These are phyloP conservation scores for Trichoderma gamsii DNA, from an alignment of 495 filamentous ascomycete species.

Conservation along the genomic window DNA sequence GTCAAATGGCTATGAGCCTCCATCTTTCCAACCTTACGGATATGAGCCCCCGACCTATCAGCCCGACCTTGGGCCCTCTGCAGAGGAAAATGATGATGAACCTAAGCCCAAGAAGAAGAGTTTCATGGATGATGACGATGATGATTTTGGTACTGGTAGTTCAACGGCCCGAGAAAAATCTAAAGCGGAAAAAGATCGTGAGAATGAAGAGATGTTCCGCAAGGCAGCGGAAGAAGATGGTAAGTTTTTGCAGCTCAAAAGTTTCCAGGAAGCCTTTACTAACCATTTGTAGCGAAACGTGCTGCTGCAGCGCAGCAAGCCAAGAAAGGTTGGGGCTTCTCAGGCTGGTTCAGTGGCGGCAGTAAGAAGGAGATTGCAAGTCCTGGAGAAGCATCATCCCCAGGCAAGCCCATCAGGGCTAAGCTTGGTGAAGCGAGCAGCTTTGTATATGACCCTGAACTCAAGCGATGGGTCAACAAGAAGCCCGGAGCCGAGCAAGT, in stretches of 20 bases:
- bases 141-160: constrained; percentile 42
- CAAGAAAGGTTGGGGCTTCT: constrained; percentile 79
- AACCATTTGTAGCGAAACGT: constrained; percentile 35
- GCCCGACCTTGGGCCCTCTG: constrained; percentile 40
- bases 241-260: constrained; percentile 27
- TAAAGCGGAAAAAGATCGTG: constrained; percentile 53
- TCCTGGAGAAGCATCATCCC: constrained; percentile 26
- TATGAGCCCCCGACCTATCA: constrained; percentile 54
- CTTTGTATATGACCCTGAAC: constrained; percentile 88
- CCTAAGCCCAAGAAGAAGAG: constrained; percentile 63
- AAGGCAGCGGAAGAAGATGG: constrained; percentile 83
- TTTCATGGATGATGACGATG: constrained; percentile 75
- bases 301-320: constrained; percentile 32
- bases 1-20: constrained; percentile 41
- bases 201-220: constrained; percentile 71
- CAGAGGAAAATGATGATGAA: constrained; percentile 42
- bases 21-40: constrained; percentile 43
- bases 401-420: constrained; percentile 74
- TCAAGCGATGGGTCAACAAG: constrained; percentile 98
- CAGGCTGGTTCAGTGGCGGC: constrained; percentile 69
- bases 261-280: constrained; percentile 6
- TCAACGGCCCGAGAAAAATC: constrained; percentile 38
- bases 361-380: constrained; percentile 57
- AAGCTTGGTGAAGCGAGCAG: constrained; percentile 92
- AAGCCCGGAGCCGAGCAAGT: constrained; percentile 59